phyloP scores from a whole-genome alignment of 805 yeast genomes.

The Schwanniomyces pseudopolymorphus region DNA sequence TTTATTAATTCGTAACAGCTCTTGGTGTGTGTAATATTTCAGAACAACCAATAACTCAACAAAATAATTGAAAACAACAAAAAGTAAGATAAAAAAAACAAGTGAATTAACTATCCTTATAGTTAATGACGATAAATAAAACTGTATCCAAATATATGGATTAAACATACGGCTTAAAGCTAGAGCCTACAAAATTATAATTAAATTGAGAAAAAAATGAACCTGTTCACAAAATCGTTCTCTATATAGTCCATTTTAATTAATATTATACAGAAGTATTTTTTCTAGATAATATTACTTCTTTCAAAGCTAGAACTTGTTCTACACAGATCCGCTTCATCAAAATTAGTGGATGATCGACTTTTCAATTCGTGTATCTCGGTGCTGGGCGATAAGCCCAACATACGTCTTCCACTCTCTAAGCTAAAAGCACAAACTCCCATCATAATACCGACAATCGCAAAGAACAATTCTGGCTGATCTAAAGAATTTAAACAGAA shows the following conservation, averaged over 20 bases:
- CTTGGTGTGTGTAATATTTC: background rate
- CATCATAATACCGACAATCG: conserved; percentile 14
- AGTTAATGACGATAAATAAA: background rate
- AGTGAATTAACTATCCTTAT: background rate
- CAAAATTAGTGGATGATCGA: background rate
- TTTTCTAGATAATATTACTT: too few relatives aligned
- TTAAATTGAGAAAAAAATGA: background rate
- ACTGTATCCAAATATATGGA: background rate
- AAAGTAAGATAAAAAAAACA: background rate
- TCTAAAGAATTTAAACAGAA: conserved; percentile 23
- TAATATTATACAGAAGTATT: too few relatives aligned
- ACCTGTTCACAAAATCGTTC: background rate
- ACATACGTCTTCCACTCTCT: conserved; percentile 15
- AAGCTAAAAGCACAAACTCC: conserved; percentile 9
- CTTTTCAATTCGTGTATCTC: background rate
- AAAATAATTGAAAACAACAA: background rate
- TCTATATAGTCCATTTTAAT: too few relatives aligned
- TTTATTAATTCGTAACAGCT: background rate
- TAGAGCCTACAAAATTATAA: background rate
- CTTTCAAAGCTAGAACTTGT: background rate
- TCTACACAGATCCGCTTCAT: conserved; percentile 4
- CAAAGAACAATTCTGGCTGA: conserved; percentile 29
- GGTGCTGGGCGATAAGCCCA: conserved; percentile 10
- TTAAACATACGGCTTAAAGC: background rate
- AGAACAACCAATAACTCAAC: background rate